Evolutionary conservation across 1,284 basidiomycete species (phyloP).

Genomic region (Ustilago xerochloae): DNA sequence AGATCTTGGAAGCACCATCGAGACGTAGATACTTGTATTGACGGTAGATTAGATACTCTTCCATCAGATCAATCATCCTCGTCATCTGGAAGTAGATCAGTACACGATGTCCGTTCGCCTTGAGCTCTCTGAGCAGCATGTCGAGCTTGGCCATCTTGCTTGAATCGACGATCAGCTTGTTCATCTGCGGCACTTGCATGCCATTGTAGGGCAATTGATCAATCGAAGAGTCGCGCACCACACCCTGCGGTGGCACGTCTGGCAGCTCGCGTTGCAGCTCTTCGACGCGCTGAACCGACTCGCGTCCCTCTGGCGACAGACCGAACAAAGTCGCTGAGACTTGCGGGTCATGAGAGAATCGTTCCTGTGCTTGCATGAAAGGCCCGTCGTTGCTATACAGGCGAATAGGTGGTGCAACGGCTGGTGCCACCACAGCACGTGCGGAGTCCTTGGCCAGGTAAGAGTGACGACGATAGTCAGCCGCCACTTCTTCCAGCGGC

Average conservation of each 20-base stretch:
- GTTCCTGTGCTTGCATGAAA: slow-evolving; percentile 80
- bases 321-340: slow-evolving; percentile 86
- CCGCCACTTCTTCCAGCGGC: slow-evolving; percentile 75
- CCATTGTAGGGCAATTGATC: slow-evolving; percentile 84
- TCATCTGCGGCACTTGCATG: slow-evolving; percentile 94
- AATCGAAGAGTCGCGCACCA: slow-evolving; percentile 77
- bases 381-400: slow-evolving; percentile 81
- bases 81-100: slow-evolving; percentile 99
- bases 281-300: slow-evolving; percentile 74
- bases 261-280: slow-evolving; percentile 74
- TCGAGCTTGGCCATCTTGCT: slow-evolving; percentile 95
- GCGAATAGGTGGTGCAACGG: slow-evolving; percentile 84
- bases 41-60: slow-evolving; percentile 96
- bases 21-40: slow-evolving; percentile 97
- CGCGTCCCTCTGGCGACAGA: slow-evolving; percentile 77
- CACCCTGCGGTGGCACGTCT: slow-evolving; percentile 76
- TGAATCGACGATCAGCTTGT: slow-evolving; percentile 95
- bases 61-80: slow-evolving; percentile 99
- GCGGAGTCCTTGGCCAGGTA: slow-evolving; percentile 82
- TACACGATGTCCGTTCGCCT: slow-evolving; percentile 91
- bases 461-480: slow-evolving; percentile 77
- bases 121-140: slow-evolving; percentile 87
- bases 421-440: slow-evolving; percentile 84
- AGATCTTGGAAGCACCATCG: slow-evolving; percentile 93
- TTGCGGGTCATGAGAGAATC: slow-evolving; percentile 72